phyloP scores from a whole-genome alignment of 2,329 filamentous ascomycete genomes.

The Coniochaeta pulveracea region DNA sequence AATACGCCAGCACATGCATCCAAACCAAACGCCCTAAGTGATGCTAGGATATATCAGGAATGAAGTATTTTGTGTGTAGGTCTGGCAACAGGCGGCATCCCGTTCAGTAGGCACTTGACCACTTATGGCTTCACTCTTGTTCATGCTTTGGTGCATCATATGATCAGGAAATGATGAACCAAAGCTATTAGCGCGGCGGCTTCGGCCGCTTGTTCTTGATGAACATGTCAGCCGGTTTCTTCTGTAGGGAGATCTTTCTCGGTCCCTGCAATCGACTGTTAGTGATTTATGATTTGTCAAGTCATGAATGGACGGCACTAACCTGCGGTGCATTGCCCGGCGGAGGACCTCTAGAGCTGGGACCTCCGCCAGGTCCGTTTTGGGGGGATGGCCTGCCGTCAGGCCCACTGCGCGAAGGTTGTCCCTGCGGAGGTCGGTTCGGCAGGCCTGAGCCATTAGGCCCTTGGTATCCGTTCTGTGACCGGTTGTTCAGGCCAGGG shows the following conservation, averaged over 20 bases:
- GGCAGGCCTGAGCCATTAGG: background rate
- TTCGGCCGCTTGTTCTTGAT: slow-evolving; percentile 1
- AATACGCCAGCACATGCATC: no score
- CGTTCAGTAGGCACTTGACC: no score
- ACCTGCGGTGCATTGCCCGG: slow-evolving; percentile 6
- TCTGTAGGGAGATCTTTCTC: slow-evolving; percentile 3
- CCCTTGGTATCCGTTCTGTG: background rate
- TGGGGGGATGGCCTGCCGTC: background rate
- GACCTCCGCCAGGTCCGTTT: background rate
- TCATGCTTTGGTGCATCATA: no score
- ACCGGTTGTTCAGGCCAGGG: background rate
- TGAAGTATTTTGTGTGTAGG: no score
- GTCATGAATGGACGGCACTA: background rate
- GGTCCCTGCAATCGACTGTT: slow-evolving; percentile 5
- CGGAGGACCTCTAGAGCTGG: background rate
- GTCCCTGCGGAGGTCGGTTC: no score
- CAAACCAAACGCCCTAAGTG: no score
- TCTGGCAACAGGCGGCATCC: no score
- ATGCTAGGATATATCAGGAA: no score
- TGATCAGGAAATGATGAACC: no score
- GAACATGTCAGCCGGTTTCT: slow-evolving; percentile 3
- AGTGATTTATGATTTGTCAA: background rate
- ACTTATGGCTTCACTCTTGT: no score
- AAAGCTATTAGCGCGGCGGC: no score
- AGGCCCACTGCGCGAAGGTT: background rate